Evolutionary conservation across 352 stramenopile species (phyloP), one percentile per base, ranked within the genome.

Genomic region (Discostella stelligera): DNA sequence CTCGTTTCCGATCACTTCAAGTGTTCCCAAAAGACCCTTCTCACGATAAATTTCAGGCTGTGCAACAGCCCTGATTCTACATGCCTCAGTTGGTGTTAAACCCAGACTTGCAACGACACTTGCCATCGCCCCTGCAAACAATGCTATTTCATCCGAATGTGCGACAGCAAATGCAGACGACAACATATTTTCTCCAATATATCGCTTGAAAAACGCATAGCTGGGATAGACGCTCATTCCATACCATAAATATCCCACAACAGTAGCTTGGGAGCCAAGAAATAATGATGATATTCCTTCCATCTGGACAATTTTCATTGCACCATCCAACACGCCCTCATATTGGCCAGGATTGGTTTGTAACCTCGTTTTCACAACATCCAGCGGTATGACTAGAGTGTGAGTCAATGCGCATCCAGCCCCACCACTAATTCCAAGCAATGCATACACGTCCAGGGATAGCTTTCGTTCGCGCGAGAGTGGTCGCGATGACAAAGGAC

Each of bases 241-340:
- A 72, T 95, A 95, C 85, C 86, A 95, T 11, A 91, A 73, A 73
- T 95, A 95, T 0, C 91, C 91, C 1, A 81, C 75, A 53, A 95
- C 54, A 9, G 91, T 95, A 2, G 91, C 87, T 71, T 91, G 87
- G 3, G 82, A 61, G 39, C 91, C 91, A 14, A 92, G 70, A 8
- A 93, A 76, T 14, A 95, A 76, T 18, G 77, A 83, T 20, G 11
- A 8, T 18, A 84, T 46, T 54, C 91, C 91, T 77, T 95, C 89
- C 32, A 91, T 63, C 37, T 78, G 41, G 0, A 77, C 20, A 55
- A 91, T 88, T n/a, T 50, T 70, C n/a, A 9, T 71, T 4, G 74
- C 67, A 7, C 74, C 74, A 16, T 75, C 61, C 13, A 84, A 66
- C 7, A 84, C 59, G 21, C 63, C 66, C 8, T 63, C 62, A 72